Evolutionary conservation across 148 eudicot genomes (phyloP).

Genomic region (Persicaria maculosa): DNA sequence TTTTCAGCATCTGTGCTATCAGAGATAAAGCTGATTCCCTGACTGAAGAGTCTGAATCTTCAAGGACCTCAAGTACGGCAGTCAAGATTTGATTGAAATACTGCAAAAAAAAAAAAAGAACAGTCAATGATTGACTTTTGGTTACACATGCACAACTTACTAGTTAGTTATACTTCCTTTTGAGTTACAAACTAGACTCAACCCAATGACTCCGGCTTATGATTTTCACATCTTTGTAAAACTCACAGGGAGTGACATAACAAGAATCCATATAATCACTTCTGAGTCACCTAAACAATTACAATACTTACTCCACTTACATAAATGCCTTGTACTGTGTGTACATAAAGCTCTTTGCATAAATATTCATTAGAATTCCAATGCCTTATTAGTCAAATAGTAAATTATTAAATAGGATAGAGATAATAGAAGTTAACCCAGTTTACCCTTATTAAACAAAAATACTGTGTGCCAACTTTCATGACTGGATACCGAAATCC

Average conservation of each 20-base stretch:
- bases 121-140: neutral
- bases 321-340: neutral
- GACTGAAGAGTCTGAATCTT: conserved; percentile 64
- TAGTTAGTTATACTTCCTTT: neutral
- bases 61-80: conserved; percentile 73
- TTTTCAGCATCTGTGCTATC: conserved; percentile 82
- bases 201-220: neutral
- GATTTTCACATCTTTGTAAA: neutral
- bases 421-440: neutral
- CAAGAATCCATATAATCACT: neutral
- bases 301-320: neutral
- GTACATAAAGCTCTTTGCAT: neutral
- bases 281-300: neutral
- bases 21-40: conserved; percentile 61
- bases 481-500: neutral
- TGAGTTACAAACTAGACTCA: neutral
- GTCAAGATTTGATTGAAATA: conserved; percentile 91
- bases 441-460: neutral
- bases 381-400: neutral
- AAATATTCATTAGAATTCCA: neutral
- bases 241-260: neutral
- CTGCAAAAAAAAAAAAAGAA: conserved; percentile 37
- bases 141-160: neutral
- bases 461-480: neutral
- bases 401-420: neutral